A percentile compares a stretch with the other conserved stretches of the same genome.
Evolutionary conservation across 2,329 filamentous ascomycete species (phyloP).

Genomic region (Colletotrichum agaves): DNA sequence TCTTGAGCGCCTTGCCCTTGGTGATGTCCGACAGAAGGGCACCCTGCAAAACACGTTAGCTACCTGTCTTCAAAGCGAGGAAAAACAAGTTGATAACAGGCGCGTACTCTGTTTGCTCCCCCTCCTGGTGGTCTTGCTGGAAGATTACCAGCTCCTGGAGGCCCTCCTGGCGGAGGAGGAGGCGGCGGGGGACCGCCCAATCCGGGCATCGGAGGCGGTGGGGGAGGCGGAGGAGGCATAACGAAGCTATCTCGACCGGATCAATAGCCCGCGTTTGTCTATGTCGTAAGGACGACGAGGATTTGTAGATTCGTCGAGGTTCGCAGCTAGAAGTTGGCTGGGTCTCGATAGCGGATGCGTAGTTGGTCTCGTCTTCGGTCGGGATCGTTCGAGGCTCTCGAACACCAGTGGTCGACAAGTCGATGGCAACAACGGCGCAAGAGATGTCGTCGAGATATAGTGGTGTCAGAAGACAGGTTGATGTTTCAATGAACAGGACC

Average conservation of each 20-base stretch:
- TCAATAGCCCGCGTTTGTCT: background rate
- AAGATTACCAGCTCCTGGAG: slow-evolving; percentile 55
- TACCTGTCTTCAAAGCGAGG: background rate
- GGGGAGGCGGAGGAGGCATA: slow-evolving; percentile 72
- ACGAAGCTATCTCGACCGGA: slow-evolving; percentile 16
- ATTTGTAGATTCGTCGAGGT: background rate
- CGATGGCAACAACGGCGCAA: background rate
- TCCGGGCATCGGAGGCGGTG: slow-evolving; percentile 70
- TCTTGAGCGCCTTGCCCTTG: slow-evolving; percentile 84
- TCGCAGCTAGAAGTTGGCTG: slow-evolving; percentile 6
- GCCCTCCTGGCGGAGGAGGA: slow-evolving; percentile 65
- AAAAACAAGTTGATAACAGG: background rate
- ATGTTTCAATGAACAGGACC: slow-evolving; percentile 17
- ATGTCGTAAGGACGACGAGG: background rate
- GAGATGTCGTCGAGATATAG: slow-evolving; percentile 27
- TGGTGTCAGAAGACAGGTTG: slow-evolving; percentile 12
- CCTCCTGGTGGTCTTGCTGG: slow-evolving; percentile 67
- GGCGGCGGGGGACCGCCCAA: slow-evolving; percentile 71
- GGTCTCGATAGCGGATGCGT: slow-evolving; percentile 31
- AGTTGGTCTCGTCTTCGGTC: slow-evolving; percentile 32
- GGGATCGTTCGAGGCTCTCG: slow-evolving; percentile 3
- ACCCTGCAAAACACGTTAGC: slow-evolving; percentile 64
- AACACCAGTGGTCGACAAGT: background rate
- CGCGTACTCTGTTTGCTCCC: slow-evolving; percentile 69
- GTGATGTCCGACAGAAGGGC: slow-evolving; percentile 88